Conservation (phyloP, 805 yeast genomes). For the Gaillardinia entomophila region DNA sequence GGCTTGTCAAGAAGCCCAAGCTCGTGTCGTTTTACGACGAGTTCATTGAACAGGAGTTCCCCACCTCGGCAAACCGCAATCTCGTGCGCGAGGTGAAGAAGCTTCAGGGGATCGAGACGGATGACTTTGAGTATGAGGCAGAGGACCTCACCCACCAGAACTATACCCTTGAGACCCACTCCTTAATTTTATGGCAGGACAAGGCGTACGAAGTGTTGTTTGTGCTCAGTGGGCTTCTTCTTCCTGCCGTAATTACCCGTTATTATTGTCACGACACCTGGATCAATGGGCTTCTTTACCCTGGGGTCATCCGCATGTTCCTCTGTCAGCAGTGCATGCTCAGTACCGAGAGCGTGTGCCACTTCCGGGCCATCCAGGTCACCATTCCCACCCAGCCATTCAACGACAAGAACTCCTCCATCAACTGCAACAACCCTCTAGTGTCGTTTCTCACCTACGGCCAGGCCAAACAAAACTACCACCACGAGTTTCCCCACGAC, state of each 20-base stretch:
- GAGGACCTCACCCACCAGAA: slow-evolving; percentile 7
- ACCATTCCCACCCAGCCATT: slow-evolving; percentile 54
- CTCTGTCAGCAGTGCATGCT: slow-evolving; percentile 76
- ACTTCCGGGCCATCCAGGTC: slow-evolving; percentile 53
- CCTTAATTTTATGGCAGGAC: slow-evolving; percentile 32
- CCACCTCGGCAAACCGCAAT: slow-evolving; percentile 4
- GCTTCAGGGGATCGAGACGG: slow-evolving; percentile 1
- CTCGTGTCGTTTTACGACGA: slow-evolving; percentile 23
- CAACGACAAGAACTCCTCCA: slow-evolving; percentile 59
- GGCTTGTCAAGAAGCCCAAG: slow-evolving; percentile 67
- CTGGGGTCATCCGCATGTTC: slow-evolving; percentile 68
- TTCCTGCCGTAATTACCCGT: slow-evolving; percentile 25
- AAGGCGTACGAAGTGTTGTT: slow-evolving; percentile 20
- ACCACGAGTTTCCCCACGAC: slow-evolving; percentile 92
- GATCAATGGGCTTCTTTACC: slow-evolving; percentile 47
- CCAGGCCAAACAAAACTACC: slow-evolving; percentile 89
- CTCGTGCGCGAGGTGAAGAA: background rate
- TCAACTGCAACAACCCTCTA: slow-evolving; percentile 53
- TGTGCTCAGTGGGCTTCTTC: slow-evolving; percentile 19
- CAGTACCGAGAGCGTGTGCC: slow-evolving; percentile 79
- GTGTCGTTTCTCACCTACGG: slow-evolving; percentile 72
- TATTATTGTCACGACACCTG: slow-evolving; percentile 23
- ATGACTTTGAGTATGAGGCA: slow-evolving; percentile 3
- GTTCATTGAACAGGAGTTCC: slow-evolving; percentile 33
- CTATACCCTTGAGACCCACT: slow-evolving; percentile 11